phyloP scores from a whole-genome alignment of 768 basidiomycete genomes.

The Boletellus ananiceps region DNA sequence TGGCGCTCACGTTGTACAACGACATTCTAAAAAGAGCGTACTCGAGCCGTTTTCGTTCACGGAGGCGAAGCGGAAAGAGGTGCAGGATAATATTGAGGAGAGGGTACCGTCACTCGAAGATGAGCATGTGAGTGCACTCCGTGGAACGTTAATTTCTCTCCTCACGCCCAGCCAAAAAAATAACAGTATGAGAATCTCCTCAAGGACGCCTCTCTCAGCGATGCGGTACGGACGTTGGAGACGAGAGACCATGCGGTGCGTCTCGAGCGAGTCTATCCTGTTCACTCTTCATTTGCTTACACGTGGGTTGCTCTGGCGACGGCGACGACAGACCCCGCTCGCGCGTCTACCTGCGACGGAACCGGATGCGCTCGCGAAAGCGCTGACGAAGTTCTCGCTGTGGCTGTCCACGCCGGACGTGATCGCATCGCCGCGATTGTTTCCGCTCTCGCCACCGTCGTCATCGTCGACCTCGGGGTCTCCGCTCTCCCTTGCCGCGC shows the following conservation, averaged over 20 bases:
- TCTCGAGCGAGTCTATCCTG: background rate
- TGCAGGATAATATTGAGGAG: conserved; percentile 59
- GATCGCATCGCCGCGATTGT: conserved; percentile 73
- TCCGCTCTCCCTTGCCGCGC: conserved; percentile 44
- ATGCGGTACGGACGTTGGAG: conserved; percentile 20
- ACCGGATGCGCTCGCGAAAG: conserved; percentile 54
- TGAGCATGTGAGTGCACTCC: conserved; percentile 65
- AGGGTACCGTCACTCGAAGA: conserved; percentile 63
- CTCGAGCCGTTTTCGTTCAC: conserved; percentile 71
- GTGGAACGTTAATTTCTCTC: background rate
- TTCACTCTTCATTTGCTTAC: background rate
- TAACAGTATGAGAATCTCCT: conserved; percentile 22
- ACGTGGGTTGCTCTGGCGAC: no score
- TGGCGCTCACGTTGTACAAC: background rate
- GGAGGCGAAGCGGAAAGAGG: conserved; percentile 46
- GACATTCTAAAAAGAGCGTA: conserved; percentile 41
- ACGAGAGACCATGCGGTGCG: conserved; percentile 23
- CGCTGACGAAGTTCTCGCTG: conserved; percentile 67
- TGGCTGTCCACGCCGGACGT: conserved; percentile 86
- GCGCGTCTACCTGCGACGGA: conserved; percentile 64
- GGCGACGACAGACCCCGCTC: conserved; percentile 54
- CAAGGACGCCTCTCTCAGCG: conserved; percentile 25
- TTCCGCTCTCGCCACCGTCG: conserved; percentile 64
- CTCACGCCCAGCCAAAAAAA: background rate
- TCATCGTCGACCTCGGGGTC: conserved; percentile 27